phyloP scores from a whole-genome alignment of 2,329 filamentous ascomycete species.

The Penicillium sp. region DNA sequence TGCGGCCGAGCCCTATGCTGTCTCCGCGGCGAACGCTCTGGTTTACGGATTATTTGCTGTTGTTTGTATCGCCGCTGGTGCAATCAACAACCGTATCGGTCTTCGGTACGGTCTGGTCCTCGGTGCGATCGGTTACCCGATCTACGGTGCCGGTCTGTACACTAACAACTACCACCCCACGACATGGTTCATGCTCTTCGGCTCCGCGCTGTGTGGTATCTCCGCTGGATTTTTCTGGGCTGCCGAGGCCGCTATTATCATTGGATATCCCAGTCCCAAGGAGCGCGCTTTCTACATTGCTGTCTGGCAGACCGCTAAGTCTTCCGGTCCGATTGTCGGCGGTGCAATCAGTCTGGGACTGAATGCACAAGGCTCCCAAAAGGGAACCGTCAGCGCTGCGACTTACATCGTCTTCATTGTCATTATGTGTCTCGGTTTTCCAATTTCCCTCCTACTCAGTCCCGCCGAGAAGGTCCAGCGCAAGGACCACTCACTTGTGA shows the following conservation, averaged over 20 bases:
- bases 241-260: conserved; percentile 47
- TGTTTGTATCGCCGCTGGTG: conserved; percentile 48
- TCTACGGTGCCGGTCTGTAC: conserved; percentile 50
- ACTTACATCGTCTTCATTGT: conserved; percentile 26
- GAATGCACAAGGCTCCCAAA: conserved; percentile 16
- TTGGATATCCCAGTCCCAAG: conserved; percentile 40
- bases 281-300: conserved; percentile 26
- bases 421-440: conserved; percentile 26
- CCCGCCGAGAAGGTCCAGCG: conserved; percentile 26
- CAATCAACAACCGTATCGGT: conserved; percentile 50
- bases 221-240: conserved; percentile 51
- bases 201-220: conserved; percentile 46
- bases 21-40: conserved; percentile 51
- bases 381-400: conserved; percentile 18
- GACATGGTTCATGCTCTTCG: conserved; percentile 51
- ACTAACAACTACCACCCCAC: conserved; percentile 51
- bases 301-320: conserved; percentile 26
- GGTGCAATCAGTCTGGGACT: conserved; percentile 24
- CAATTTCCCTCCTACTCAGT: conserved; percentile 20
- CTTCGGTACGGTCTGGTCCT: conserved; percentile 42
- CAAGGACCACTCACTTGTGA: conserved; percentile 21
- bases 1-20: conserved; percentile 50
- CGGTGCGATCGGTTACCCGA: conserved; percentile 46
- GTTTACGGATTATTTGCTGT: conserved; percentile 49
- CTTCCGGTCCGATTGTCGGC: conserved; percentile 23